Evolutionary conservation across 2,329 filamentous ascomycete genomes (phyloP), one percentile per base, ranked within the genome.

Genomic region (Didymosphaeria variabile): DNA sequence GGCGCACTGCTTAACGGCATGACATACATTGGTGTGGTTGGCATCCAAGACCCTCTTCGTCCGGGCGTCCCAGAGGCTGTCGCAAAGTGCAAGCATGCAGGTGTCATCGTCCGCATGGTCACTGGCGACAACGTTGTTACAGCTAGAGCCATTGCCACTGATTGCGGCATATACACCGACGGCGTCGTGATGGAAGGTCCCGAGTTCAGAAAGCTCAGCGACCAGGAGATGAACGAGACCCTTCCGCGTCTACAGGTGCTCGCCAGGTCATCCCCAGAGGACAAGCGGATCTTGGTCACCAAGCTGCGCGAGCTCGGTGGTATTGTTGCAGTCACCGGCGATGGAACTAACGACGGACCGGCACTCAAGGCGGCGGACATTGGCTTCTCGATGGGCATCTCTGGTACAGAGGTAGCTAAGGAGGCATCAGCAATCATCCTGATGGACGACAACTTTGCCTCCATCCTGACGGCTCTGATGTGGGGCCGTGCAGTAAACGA

Each of bases 371-470:
- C 88, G 69, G 91, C 91, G 6, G 91, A 93, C 70, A 89, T 93
- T 53, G 91, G 91, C 10, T 93, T 93, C 77, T 91, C 90, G 15
- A 93, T 93, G 91, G 91, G 91, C 64, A 91, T 93, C 57, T 85
- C 90, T 8, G 91, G 91, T 54, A 93, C 91, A 0, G 91, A 93
- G 74, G 91, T 93, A 36, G 91, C 91, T 53, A 93, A 93, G 79
- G 90, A 93, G 77, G 91, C 91, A 1, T 93, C 91, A 7, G 89
- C 90, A 23, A 93, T 93, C 63, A 92, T 93, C 67, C 82, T 93
- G n/a, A 92, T 93, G 90, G 91, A 93, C 72, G 91, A 93, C 77
- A 93, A 93, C 80, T 93, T 93, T 78, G 85, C 87, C 31, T 92
- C 90, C 21, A 93, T 93, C 63, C 88, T 93, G 64, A 92, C 91